Conservation (phyloP, 2,329 filamentous ascomycete species). For the Fusarium sp. region DNA sequence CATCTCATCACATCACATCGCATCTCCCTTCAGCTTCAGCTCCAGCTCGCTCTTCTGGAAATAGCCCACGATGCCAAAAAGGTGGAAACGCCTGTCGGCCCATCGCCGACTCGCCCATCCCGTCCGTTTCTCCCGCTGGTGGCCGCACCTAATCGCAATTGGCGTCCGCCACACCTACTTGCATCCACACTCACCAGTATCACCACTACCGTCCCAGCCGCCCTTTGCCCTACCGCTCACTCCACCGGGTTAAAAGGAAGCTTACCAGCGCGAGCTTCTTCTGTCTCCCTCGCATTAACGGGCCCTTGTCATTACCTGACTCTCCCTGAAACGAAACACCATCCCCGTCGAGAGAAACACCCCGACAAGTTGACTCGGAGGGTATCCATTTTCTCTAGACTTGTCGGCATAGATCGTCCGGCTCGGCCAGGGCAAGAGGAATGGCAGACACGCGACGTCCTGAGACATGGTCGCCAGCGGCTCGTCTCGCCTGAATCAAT, state of each 20-base stretch:
- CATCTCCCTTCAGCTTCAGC: constrained; percentile 9
- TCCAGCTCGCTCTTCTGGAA: constrained; percentile 10
- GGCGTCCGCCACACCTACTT: constrained; percentile 26
- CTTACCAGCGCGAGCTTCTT: constrained; percentile 9
- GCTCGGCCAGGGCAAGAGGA: not conserved
- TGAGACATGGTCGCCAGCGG: constrained; percentile 36
- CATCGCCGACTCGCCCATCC: constrained; percentile 15
- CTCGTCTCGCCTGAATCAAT: constrained; percentile 30
- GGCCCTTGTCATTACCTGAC: constrained; percentile 28
- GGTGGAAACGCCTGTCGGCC: constrained; percentile 17
- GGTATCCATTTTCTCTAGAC: constrained; percentile 4
- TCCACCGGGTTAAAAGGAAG: constrained; percentile 6
- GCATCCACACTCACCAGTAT: constrained; percentile 16
- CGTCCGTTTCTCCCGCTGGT: constrained; percentile 7
- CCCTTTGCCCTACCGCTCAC: constrained; percentile 24
- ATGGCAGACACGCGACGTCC: constrained; percentile 24
- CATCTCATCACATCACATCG: constrained; percentile 19
- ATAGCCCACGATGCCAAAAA: constrained; percentile 7
- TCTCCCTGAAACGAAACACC: constrained; percentile 42
- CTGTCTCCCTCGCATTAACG: constrained; percentile 23
- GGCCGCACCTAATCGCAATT: not conserved
- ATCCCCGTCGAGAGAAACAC: constrained; percentile 28
- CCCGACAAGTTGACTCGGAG: constrained; percentile 17
- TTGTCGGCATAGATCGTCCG: constrained; percentile 18
- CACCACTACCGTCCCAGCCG: constrained; percentile 27